Evolutionary conservation across 495 filamentous ascomycete species (phyloP), one percentile per base, ranked within the genome.

Genomic region (Aspergillus cavernicola): DNA sequence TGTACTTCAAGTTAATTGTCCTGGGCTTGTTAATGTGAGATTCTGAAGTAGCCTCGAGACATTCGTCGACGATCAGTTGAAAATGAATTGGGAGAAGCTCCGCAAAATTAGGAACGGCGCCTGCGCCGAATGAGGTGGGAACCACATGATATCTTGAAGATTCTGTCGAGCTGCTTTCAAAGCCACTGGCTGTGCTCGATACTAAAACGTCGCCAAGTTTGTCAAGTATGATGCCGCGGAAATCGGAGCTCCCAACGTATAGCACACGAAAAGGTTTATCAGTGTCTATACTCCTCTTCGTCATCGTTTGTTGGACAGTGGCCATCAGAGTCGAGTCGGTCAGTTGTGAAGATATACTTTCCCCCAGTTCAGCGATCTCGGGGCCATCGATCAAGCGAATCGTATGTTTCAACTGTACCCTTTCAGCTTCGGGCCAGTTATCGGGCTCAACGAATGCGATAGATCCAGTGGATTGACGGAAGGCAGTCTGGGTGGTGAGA

Each of bases 81-180:
- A 83, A 80, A 54, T 89, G 83, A 60, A 90, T 87, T 7, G 89
- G 82, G 49, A 89, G 82, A 19, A 90, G 80, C 59, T 90, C 87
- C 1, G 85, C 85, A 55, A 75, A 77, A 46, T 78, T 78, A 15
- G 78, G 74, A 18, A 81, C 74, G 11, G 74, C 67, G 16, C 69
- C 68, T 48, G 67, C 68, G 47, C 86, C 86, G 65, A 88, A 90
- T 0, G 83, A 85, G 0, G 86, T 85, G 24, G 87, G 86, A 37
- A 91, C 82, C 55, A 90, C 83, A 68, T 86, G 89, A 66, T 85
- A 90, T 48, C 80, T 76, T 26, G 83, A 84, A 15, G 81, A 78
- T 51, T 78, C 74, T 20, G 72, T 64, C 37, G 79, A 76, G 59
- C 71, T 75, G 42, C 66, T 70, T 35, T 67, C 69, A 7, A 67